Percentiles rank a stretch among this genome's conserved stretches.
Conservation (phyloP, 306 rosid genomes). For the Vachellia collinsii region DNA sequence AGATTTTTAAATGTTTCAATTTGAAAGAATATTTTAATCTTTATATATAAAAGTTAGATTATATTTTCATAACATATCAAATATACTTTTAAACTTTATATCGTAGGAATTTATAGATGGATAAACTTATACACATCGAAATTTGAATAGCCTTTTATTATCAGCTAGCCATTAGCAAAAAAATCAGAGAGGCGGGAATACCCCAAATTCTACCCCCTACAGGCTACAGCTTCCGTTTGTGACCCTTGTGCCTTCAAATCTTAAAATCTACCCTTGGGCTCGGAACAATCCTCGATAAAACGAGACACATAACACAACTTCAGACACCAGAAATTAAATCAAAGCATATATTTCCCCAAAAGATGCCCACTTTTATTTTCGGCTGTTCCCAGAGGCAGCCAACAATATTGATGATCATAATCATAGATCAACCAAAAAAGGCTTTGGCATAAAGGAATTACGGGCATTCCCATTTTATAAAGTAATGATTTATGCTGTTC, state of each 20-base stretch:
- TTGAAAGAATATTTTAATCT: too few relatives aligned
- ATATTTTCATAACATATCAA: too few relatives aligned
- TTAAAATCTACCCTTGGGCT: background rate
- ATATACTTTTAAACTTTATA: too few relatives aligned
- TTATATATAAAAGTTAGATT: too few relatives aligned
- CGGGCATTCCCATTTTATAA: conserved; percentile 28
- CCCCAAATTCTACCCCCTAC: background rate
- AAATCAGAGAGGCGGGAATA: background rate
- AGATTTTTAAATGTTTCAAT: too few relatives aligned
- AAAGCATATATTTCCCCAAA: background rate
- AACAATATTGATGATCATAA: conserved; percentile 5
- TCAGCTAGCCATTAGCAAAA: conserved; percentile 16
- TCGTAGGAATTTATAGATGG: background rate
- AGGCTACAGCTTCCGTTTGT: conserved; percentile 15
- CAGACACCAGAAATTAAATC: conserved; percentile 26
- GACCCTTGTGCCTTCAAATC: background rate
- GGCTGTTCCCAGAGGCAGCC: conserved; percentile 39
- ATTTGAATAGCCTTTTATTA: conserved; percentile 11
- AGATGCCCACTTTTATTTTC: conserved; percentile 36
- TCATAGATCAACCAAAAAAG: conserved; percentile 28
- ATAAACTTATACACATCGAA: conserved; percentile 12
- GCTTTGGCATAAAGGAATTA: conserved; percentile 16
- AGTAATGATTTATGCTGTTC: conserved; percentile 6
- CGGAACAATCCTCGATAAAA: background rate
- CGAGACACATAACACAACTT: background rate